Conservation (phyloP, 2,329 filamentous ascomycete species). For the Penicillium sp. region DNA sequence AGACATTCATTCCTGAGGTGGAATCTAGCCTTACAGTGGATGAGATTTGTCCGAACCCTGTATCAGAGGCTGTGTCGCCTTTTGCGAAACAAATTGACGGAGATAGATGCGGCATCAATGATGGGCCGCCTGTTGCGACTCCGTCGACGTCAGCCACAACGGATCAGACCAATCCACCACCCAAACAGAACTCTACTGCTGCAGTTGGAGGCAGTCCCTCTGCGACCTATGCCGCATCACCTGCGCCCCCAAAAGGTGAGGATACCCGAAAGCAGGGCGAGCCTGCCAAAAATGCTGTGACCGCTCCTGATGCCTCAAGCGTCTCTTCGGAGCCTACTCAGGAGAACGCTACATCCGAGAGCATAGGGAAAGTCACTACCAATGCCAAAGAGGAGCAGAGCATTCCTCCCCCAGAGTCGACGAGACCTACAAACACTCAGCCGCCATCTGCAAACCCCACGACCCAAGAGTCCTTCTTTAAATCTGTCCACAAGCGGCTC, state of each 20-base stretch:
- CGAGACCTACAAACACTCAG: conserved; percentile 44
- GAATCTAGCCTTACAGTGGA: conserved; percentile 6
- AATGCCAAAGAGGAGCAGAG: conserved; percentile 33
- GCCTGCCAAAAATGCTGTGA: conserved; percentile 10
- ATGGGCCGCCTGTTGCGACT: conserved; percentile 9
- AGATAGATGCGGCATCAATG: conserved; percentile 20
- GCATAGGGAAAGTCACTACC: conserved; percentile 20
- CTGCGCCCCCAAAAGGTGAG: conserved; percentile 12
- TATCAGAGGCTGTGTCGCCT: conserved; percentile 12
- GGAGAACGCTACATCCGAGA: conserved; percentile 25
- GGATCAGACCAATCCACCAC: conserved; percentile 22
- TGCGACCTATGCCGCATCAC: conserved; percentile 5
- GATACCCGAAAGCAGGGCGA: conserved; percentile 23
- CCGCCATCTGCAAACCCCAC: conserved; percentile 65
- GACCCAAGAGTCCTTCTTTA: conserved; percentile 97
- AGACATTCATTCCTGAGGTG: conserved; percentile 12
- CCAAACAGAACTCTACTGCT: conserved; percentile 9
- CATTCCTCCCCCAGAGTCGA: conserved; percentile 31
- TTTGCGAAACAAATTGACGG: conserved; percentile 7
- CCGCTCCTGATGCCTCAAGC: conserved; percentile 18
- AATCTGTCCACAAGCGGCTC: conserved; percentile 88
- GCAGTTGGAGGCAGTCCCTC: conserved; percentile 4
- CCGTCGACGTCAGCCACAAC: conserved; percentile 16
- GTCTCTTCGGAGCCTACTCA: conserved; percentile 18
- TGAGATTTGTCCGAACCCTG: conserved; percentile 20